Conservation (phyloP, 169 alveolate genomes). For the Plasmodium gallinaceum region DNA sequence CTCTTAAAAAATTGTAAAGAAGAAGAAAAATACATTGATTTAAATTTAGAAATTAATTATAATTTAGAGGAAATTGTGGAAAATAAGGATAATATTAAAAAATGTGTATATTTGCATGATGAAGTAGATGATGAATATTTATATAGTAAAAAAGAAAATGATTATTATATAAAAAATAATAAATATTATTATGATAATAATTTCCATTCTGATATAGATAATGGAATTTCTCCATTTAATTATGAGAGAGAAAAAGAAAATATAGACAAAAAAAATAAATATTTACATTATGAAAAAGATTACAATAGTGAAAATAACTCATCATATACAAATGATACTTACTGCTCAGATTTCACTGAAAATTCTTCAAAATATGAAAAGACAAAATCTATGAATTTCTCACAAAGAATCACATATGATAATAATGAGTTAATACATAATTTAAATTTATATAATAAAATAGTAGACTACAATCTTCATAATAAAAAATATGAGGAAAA, state of each 20-base stretch:
- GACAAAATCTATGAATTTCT: conserved; percentile 39
- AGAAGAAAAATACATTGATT: conserved; percentile 30
- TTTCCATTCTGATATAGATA: neutral
- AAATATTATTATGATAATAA: conserved; percentile 22
- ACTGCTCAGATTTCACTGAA: conserved; percentile 36
- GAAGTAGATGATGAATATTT: neutral
- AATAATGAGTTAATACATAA: conserved; percentile 8
- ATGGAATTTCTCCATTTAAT: neutral
- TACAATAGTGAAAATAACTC: neutral
- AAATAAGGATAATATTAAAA: conserved; percentile 38
- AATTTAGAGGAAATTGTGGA: conserved; percentile 63
- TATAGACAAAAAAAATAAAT: neutral
- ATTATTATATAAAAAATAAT: conserved; percentile 8
- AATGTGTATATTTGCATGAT: conserved; percentile 10
- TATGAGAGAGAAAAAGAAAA: conserved; percentile 1
- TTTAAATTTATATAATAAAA: conserved; percentile 16
- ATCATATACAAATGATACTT: conserved; percentile 26
- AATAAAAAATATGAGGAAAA: neutral
- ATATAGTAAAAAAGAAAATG: neutral
- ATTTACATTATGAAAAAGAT: neutral
- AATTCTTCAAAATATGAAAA: conserved; percentile 22
- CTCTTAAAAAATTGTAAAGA: conserved; percentile 25
- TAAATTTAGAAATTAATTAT: conserved; percentile 54
- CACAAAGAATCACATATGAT: conserved; percentile 66
- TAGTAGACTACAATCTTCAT: neutral